Base-by-base conservation (phyloP, 1,139 yeast species). In the Sugiyamaella grinbergsii region DNA sequence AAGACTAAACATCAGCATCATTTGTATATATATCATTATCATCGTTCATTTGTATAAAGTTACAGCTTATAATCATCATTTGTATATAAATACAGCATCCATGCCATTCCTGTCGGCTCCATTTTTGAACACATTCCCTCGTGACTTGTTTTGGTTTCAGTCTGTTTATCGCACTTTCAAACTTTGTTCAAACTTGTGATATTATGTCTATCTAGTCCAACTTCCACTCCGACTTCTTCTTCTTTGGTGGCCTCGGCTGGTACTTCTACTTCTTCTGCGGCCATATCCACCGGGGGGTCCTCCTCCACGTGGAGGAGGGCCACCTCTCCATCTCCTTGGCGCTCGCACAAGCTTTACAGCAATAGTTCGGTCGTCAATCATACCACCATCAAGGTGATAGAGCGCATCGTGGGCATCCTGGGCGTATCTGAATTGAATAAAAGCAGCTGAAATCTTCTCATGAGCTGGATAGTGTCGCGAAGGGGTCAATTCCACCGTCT, bases 371-470 rank as follows among this genome's bases (percentile, higher is more conserved):
- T 54, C 40, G 43, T 62, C 66, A 42, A 62, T 57, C 58, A 59
- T 58, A n/a, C 65, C 66, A 2, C 60, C 60, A 44, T 62, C 57
- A 64, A 62, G 59, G 28, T 52, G 57, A 2, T 46, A 38, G 7
- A 52, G 54, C 5, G 65, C 66, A 10, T 48, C 54, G 10, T 53
- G 44, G n/a, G 66, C 65, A 39, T 59, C 61, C n/a, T 47, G 57
- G 1, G 58, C 56, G 22, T 49, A 48, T 20, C 51, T 33, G 42
- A 33, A 63, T 7, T 54, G 49, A 16, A 63, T 55, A 45, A 46
- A 56, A 37, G 62, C 54, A 2, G 60, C 53, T 2, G 54, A 49
- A 5, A 49, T 40, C 31, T 41, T 43, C 16, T 40, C 31, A 4
- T 19, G 50, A 6, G 37, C 38, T 6, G 45, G 37, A 32, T 33